Evolutionary conservation across 2,329 filamentous ascomycete genomes (phyloP).

Genomic region (Cadophora luteo-olivacea): DNA sequence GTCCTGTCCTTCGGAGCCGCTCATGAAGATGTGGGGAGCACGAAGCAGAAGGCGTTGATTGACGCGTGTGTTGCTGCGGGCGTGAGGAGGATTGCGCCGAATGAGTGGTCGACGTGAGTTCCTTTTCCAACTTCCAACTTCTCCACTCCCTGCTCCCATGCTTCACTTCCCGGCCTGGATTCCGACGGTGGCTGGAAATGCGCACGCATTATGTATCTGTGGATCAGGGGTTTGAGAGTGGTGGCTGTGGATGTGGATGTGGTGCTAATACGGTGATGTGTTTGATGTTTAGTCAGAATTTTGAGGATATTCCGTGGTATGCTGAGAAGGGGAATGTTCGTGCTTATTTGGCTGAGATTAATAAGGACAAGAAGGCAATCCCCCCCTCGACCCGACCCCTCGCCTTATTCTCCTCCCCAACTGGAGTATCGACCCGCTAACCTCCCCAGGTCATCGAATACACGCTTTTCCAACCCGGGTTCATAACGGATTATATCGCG

Average conservation of each 20-base stretch:
- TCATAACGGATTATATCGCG: constrained; percentile 57
- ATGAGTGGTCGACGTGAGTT: constrained; percentile 45
- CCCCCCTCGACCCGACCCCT: background rate
- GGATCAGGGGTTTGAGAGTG: too few relatives aligned
- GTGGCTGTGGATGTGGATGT: too few relatives aligned
- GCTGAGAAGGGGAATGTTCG: constrained; percentile 56
- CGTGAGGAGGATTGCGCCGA: constrained; percentile 51
- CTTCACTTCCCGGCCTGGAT: too few relatives aligned
- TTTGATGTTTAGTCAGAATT: background rate
- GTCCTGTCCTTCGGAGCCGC: constrained; percentile 55
- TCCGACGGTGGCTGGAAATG: too few relatives aligned
- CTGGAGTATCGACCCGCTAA: background rate
- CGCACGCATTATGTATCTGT: too few relatives aligned
- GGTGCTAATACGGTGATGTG: too few relatives aligned
- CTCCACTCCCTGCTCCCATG: too few relatives aligned
- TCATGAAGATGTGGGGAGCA: constrained; percentile 33
- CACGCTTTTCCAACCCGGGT: constrained; percentile 55
- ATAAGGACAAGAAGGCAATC: constrained; percentile 46
- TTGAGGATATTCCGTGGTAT: constrained; percentile 53
- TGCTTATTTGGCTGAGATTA: constrained; percentile 58
- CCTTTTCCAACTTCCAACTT: too few relatives aligned
- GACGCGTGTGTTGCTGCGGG: constrained; percentile 48
- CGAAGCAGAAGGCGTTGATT: constrained; percentile 50
- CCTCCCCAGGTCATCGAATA: constrained; percentile 52
- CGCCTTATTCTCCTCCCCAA: background rate